phyloP scores from a whole-genome alignment of 2,329 filamentous ascomycete species.

The Colletotrichum sp. region DNA sequence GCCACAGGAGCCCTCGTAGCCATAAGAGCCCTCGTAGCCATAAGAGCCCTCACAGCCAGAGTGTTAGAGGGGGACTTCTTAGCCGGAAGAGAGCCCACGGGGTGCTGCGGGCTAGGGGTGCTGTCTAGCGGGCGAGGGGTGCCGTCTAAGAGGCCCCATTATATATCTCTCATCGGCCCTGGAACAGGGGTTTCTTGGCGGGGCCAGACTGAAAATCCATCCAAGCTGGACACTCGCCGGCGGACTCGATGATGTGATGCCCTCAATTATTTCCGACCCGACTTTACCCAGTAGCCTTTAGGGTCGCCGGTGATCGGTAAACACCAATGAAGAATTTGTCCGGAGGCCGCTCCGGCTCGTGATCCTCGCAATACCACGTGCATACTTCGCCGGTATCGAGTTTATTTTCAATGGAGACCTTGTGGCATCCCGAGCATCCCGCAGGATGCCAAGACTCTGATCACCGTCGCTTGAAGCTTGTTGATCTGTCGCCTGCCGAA shows the following conservation, averaged over 20 bases:
- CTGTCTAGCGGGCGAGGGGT: too few species aligned
- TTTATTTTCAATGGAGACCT: background rate
- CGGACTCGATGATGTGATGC: background rate
- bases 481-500: background rate
- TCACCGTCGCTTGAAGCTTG: background rate
- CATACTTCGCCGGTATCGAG: background rate
- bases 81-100: too few species aligned
- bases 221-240: rapidly evolving
- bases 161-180: background rate
- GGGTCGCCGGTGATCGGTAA: background rate
- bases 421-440: background rate
- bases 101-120: too few species aligned
- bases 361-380: background rate
- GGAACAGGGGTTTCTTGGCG: background rate
- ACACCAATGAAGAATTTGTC: background rate
- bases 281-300: background rate
- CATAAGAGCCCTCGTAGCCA: too few species aligned
- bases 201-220: background rate
- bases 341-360: background rate
- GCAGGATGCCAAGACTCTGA: background rate
- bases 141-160: too few species aligned
- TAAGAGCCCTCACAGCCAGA: too few species aligned
- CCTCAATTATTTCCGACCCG: background rate
- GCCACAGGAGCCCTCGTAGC: too few species aligned
- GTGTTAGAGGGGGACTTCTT: too few species aligned